These are phyloP conservation scores for Stellera chamaejasme DNA, from an alignment of 345 rosid genomes.

Conservation along the genomic window DNA sequence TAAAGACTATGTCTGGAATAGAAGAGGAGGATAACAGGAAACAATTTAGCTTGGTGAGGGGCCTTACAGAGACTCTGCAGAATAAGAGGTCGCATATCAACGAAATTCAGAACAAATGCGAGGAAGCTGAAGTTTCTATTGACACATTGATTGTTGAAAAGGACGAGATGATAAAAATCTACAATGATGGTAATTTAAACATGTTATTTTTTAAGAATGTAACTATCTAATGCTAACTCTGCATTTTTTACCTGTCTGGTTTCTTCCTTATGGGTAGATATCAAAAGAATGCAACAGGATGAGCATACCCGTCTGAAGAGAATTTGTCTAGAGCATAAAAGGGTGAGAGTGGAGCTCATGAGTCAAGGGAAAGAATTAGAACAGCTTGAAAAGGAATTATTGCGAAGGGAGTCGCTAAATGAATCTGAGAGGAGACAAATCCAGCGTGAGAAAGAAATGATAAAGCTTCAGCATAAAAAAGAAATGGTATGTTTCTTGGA, in stretches of 20 bases:
- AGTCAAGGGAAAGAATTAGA: conserved; percentile 27
- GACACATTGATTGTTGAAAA: conserved; percentile 21
- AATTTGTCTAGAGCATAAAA: conserved; percentile 37
- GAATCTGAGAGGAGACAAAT: conserved; percentile 39
- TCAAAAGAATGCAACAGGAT: conserved; percentile 30
- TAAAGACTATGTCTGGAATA: conserved; percentile 40
- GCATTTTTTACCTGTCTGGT: conserved; percentile 1
- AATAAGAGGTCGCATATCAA: conserved; percentile 21
- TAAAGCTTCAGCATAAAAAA: conserved; percentile 9
- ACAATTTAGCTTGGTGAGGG: conserved; percentile 25
- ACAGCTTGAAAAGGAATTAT: conserved; percentile 36
- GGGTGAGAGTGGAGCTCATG: conserved; percentile 21
- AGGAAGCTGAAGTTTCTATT: conserved; percentile 21
- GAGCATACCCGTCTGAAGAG: conserved; percentile 27
- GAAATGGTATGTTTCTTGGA: no score
- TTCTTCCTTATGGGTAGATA: conserved; percentile 15
- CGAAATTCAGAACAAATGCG: conserved; percentile 36
- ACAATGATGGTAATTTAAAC: conserved; percentile 44
- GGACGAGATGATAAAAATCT: conserved; percentile 25
- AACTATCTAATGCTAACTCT: not conserved
- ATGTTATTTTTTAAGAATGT: not conserved
- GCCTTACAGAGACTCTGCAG: conserved; percentile 35
- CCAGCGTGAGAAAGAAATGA: conserved; percentile 38
- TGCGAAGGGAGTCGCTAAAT: conserved; percentile 32
- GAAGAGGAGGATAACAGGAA: conserved; percentile 43